A percentile compares a stretch with the other conserved stretches of the same genome.
phyloP scores from a whole-genome alignment of 306 rosid species.

The Vigna reflexopilosa region DNA sequence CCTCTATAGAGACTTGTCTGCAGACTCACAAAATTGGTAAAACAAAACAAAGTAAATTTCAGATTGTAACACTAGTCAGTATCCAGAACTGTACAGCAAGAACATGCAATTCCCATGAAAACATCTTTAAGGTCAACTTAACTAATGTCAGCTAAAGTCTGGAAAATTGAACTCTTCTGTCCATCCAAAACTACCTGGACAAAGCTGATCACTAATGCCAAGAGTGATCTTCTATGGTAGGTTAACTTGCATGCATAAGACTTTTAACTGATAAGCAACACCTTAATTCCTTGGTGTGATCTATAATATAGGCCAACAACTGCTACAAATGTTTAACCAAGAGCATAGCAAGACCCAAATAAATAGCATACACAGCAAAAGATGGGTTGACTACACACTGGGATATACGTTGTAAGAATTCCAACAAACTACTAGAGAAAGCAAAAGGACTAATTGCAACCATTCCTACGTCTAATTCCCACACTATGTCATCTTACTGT shows the following conservation, averaged over 20 bases:
- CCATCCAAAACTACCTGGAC: no score
- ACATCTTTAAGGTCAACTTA: slow-evolving; percentile 22
- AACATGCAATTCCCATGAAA: neutral
- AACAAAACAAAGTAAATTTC: slow-evolving; percentile 14
- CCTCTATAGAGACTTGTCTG: slow-evolving; percentile 85
- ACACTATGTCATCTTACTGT: slow-evolving; percentile 1
- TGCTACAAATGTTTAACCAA: neutral
- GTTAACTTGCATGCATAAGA: no score
- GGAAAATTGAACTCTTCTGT: no score
- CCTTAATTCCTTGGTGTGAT: neutral
- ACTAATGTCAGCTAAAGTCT: no score
- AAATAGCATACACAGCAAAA: no score
- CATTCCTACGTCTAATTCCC: slow-evolving; percentile 20
- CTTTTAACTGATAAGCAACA: slow-evolving; percentile 22
- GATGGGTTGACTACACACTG: neutral
- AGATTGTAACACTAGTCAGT: neutral
- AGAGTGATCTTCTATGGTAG: no score
- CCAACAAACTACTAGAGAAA: neutral
- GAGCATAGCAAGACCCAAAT: neutral
- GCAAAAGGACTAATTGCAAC: neutral
- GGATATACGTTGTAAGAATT: no score
- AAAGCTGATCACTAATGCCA: no score
- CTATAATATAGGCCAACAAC: neutral
- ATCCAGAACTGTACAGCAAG: neutral
- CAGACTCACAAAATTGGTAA: slow-evolving; percentile 13